Percentiles rank a stretch among this genome's conserved stretches.
phyloP scores from a whole-genome alignment of 1,284 basidiomycete species.

The Ganoderma boninense region DNA sequence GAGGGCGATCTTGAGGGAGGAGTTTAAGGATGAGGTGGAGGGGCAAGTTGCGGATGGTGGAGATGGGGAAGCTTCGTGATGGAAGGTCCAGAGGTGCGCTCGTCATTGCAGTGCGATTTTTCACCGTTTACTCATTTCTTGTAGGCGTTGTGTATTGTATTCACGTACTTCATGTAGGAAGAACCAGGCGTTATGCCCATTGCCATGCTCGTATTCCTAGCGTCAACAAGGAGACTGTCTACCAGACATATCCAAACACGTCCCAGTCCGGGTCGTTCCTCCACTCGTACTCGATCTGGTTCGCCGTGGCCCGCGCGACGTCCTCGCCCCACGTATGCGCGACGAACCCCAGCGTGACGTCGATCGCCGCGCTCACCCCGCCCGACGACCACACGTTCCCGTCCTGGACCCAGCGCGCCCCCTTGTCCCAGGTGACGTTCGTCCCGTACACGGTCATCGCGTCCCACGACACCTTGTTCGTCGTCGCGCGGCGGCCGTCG shows the following conservation, averaged over 20 bases:
- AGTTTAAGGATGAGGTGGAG: constrained; percentile 25
- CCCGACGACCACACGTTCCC: constrained; percentile 15
- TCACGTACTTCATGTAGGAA: background rate
- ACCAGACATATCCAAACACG: constrained; percentile 7
- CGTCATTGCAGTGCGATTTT: background rate
- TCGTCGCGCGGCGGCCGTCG: constrained; percentile 10
- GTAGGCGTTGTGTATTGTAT: background rate
- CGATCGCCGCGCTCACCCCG: constrained; percentile 9
- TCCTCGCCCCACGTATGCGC: constrained; percentile 4
- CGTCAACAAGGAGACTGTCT: background rate
- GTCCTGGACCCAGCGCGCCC: background rate
- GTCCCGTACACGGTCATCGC: background rate
- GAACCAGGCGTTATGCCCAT: background rate
- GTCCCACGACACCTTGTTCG: constrained; percentile 5
- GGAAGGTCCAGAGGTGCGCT: background rate
- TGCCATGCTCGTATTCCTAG: background rate
- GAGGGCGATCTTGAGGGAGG: constrained; percentile 37
- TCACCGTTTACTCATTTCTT: background rate
- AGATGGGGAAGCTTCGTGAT: background rate
- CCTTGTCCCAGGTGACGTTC: background rate
- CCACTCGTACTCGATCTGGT: constrained; percentile 12
- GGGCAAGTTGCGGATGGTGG: background rate
- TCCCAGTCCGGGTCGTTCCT: constrained; percentile 15
- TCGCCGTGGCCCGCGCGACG: background rate
- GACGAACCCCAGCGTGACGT: background rate